Conservation (phyloP, 2,329 filamentous ascomycete species). For the Fusarium subglutinans region DNA sequence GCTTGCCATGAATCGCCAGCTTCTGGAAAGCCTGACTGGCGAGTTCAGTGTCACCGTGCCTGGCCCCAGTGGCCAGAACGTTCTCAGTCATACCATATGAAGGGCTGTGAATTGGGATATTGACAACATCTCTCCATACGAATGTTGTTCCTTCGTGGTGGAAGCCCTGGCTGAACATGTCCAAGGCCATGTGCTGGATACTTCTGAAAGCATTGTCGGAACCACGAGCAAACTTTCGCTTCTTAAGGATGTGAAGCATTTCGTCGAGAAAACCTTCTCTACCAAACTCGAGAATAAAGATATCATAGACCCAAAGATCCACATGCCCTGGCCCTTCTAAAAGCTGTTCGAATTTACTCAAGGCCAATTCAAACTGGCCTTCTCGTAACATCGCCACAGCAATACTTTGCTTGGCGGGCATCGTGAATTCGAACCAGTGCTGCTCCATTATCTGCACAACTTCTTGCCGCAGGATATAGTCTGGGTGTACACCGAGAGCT, state of each 20-base stretch:
- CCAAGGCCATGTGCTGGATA: conserved; percentile 78
- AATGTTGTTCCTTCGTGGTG: conserved; percentile 72
- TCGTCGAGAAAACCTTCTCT: conserved; percentile 80
- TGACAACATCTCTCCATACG: conserved; percentile 76
- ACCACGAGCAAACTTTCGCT: conserved; percentile 54
- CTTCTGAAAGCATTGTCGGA: conserved; percentile 54
- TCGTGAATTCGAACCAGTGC: conserved; percentile 65
- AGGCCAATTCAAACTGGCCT: conserved; percentile 81
- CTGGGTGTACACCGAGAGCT: conserved; percentile 83
- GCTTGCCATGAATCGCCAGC: conserved; percentile 52
- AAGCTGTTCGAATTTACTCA: conserved; percentile 76
- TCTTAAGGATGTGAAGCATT: conserved; percentile 73
- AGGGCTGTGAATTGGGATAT: conserved; percentile 49
- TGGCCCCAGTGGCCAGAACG: conserved; percentile 76
- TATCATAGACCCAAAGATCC: conserved; percentile 79
- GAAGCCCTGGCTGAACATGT: conserved; percentile 71
- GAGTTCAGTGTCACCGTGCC: conserved; percentile 72
- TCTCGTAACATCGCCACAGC: conserved; percentile 81
- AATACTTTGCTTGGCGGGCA: conserved; percentile 72
- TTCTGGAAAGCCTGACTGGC: conserved; percentile 74
- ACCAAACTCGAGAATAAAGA: conserved; percentile 78
- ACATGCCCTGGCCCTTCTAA: conserved; percentile 63
- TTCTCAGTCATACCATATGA: conserved; percentile 72
- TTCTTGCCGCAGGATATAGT: conserved; percentile 78
- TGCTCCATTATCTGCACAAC: conserved; percentile 79